Conservation (phyloP, 2,329 filamentous ascomycete genomes). For the Penicillium sp. region DNA sequence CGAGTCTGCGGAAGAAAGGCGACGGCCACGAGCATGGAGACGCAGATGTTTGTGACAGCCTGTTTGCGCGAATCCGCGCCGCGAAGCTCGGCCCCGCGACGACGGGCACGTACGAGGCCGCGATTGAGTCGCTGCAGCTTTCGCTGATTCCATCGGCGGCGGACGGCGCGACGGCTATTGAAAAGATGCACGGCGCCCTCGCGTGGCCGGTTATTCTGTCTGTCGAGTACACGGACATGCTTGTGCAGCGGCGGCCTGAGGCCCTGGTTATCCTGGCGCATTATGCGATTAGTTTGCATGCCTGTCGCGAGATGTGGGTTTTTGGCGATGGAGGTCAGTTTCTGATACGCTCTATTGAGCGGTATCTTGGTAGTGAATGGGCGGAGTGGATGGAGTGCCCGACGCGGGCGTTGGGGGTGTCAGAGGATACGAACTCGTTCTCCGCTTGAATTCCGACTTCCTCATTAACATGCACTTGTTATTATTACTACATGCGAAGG, state of each 20-base stretch:
- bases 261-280: slow-evolving; percentile 46
- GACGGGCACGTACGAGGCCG: neutral
- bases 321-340: slow-evolving; percentile 38
- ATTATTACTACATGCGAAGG: too few relatives aligned
- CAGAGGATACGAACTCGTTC: neutral
- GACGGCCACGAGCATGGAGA: too few relatives aligned
- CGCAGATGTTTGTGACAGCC: neutral
- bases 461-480: neutral
- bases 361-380: slow-evolving; percentile 34
- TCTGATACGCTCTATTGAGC: slow-evolving; percentile 30
- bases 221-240: slow-evolving; percentile 34
- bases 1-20: too few relatives aligned
- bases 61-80: neutral
- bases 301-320: slow-evolving; percentile 39
- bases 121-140: neutral
- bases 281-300: slow-evolving; percentile 44
- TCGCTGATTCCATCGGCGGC: neutral
- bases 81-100: neutral
- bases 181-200: neutral
- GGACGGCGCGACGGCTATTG: neutral
- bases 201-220: slow-evolving; percentile 37
- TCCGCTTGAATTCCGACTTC: too few relatives aligned
- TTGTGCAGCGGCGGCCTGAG: slow-evolving; percentile 40
- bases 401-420: slow-evolving; percentile 2
- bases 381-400: slow-evolving; percentile 36